Base-by-base conservation (phyloP, 208 protist genomes). In the Wallacemonas rigidus region DNA sequence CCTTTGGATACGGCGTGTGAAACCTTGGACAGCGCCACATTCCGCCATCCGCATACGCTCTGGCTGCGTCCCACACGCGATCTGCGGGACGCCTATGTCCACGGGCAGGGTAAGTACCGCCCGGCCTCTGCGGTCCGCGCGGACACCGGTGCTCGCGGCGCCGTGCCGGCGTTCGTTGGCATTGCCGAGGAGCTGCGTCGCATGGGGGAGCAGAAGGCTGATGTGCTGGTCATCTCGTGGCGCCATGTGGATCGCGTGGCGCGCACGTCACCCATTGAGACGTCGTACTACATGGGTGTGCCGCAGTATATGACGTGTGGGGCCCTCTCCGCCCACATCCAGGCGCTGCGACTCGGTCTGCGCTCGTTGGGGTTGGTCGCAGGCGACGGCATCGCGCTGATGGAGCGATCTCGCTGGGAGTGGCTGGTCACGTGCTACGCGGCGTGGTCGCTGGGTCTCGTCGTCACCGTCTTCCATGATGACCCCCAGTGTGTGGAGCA, bases 401-500 rank as follows among this genome's bases (percentile, higher is more conserved):
- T 82, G 7, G 80, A 82, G 45, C 86, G 88, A 60, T 85, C 86
- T 15, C 87, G 91, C 38, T 93, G 85, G 83, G 91, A 95, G 74
- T 92, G 86, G 87, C 69, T 95, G 9, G 76, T 90, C 12, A 84
- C 81, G 35, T 83, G 76, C 54, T 93, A 93, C 74, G 91, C 77
- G 11, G 71, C 70, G 15, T 90, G 86, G 86, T 77, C 71, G 35
- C 72, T 82, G 12, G 81, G 85, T 39, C 71, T 81, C 6, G 77
- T 93, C 11, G 74, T 82, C 2, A 78, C 85, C 50, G 74, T 86
- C 41, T 71, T 76, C 41, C 85, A 75, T 26, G 74, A 70, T 69
- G 26, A 56, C 64, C 56, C 73, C 53, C 62, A 41, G n/a, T 79
- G 71, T 12, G 39, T 90, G 53, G 43, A 35, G 6, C 80, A 77